Base-by-base conservation (phyloP, 352 stramenopile genomes). In the Globisporangium yorkense region DNA sequence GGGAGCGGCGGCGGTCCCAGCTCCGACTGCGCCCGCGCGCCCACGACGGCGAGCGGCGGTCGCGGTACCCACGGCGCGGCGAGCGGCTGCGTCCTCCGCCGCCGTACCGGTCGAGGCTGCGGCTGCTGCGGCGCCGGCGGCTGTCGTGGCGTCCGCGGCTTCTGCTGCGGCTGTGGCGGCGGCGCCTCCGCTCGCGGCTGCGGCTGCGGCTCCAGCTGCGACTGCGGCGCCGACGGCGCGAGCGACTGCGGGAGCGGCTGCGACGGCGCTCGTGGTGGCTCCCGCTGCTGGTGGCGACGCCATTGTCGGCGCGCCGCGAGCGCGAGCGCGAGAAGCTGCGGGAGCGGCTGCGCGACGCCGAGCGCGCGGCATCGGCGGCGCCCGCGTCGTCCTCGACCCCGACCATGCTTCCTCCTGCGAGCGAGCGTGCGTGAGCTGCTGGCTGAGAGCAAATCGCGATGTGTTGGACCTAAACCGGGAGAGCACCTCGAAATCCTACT, bases 31-130 rank as follows among this genome's bases (percentile, higher is more conserved):
- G 51, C 10, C 50, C 41, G 33, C 50, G 50, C 9, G 33, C 24
- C 6, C 50, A 37, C 41, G 54, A 62, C 18, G 44, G 20, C 16
- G 54, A 62, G 18, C 60, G 59, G 21, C 54, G 47, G 12, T 35
- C 29, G 48, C 48, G 48, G 16, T 53, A 33, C 10, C 33, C 31
- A 10, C 54, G 52, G 18, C 57, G 62, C 18, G 44, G 15, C 7
- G 54, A 62, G 18, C 60, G 59, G 24, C 54, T 40, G 16, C 44
- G n/a, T n/a, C 51, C 52, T 45, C 59, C n/a, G 35, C 44, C 31
- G 16, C 20, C 20, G 37, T 54, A 45, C 15, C 43, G 39, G 44
- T 51, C 56, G 47, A 44, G 40, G n/a, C 60, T 60, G 29, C 61
- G 31, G 31, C 59, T 57, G 39, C 55, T 41, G 15, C 43, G 54